These are phyloP conservation scores for Osmanthus fragrans DNA, from an alignment of 257 asterid genomes.

Conservation along the genomic window DNA sequence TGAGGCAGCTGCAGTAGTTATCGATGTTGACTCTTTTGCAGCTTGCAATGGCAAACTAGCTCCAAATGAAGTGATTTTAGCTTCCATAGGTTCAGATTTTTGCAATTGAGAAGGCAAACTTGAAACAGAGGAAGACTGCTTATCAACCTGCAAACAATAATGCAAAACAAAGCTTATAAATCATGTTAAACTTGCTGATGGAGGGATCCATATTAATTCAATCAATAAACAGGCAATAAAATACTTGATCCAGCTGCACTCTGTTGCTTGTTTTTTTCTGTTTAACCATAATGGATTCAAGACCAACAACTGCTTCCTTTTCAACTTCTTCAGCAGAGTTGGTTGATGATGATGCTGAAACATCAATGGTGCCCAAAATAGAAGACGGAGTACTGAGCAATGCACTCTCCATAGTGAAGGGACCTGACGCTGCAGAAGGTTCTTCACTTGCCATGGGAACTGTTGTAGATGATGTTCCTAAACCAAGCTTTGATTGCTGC, in stretches of 20 bases:
- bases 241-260: slow-evolving; percentile 54
- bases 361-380: slow-evolving; percentile 31
- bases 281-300: slow-evolving; percentile 35
- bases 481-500: slow-evolving; percentile 47
- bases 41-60: slow-evolving; percentile 7
- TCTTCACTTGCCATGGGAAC: slow-evolving; percentile 24
- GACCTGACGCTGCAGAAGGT: slow-evolving; percentile 29
- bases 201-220: neutral
- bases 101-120: slow-evolving; percentile 26
- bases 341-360: slow-evolving; percentile 30
- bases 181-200: slow-evolving; percentile 19
- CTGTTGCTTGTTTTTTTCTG: slow-evolving; percentile 28
- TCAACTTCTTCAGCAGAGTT: slow-evolving; percentile 32
- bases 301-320: slow-evolving; percentile 26
- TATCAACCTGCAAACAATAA: slow-evolving; percentile 33
- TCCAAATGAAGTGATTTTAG: slow-evolving; percentile 12
- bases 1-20: neutral
- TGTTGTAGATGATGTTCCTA: slow-evolving; percentile 36
- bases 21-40: neutral
- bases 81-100: slow-evolving; percentile 14
- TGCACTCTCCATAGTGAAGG: slow-evolving; percentile 32
- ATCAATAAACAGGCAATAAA: slow-evolving; percentile 24
- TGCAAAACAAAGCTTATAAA: neutral
- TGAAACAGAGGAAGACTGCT: slow-evolving; percentile 23
- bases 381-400: slow-evolving; percentile 23